phyloP scores from a whole-genome alignment of 1,139 yeast genomes.

The Starmera stellimalicola region DNA sequence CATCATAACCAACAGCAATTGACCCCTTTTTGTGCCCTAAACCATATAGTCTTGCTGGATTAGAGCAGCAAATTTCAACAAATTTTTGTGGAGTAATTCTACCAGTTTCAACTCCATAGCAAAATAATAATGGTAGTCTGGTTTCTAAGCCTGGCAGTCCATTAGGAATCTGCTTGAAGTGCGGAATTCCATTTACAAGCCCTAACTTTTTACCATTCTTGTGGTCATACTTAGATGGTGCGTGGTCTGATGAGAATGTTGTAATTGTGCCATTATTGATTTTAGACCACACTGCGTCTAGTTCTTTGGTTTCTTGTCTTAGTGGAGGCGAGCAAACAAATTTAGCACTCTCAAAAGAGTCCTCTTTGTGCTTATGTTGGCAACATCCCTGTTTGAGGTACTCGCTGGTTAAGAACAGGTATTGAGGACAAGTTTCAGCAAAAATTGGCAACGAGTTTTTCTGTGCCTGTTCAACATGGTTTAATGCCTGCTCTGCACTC shows the following conservation, averaged over 20 bases:
- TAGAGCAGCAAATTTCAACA: constrained; percentile 33
- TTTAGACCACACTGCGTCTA: constrained; percentile 35
- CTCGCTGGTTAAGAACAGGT: constrained; percentile 31
- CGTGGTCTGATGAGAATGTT: constrained; percentile 37
- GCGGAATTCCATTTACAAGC: constrained; percentile 25
- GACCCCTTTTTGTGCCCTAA: constrained; percentile 29
- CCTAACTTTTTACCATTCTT: constrained; percentile 31
- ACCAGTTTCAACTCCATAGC: constrained; percentile 33
- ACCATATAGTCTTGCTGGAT: constrained; percentile 36
- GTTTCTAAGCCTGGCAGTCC: constrained; percentile 40
- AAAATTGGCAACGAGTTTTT: constrained; percentile 29
- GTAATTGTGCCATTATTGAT: constrained; percentile 38
- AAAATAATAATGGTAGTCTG: constrained; percentile 32
- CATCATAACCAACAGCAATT: constrained; percentile 33
- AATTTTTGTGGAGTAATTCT: constrained; percentile 31
- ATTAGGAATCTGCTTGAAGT: constrained; percentile 33
- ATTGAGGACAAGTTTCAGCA: constrained; percentile 44
- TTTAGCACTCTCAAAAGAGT: constrained; percentile 36
- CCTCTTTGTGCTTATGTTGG: constrained; percentile 19
- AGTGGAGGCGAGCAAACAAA: constrained; percentile 40
- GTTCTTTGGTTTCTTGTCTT: constrained; percentile 28
- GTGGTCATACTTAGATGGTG: constrained; percentile 33
- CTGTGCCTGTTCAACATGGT: constrained; percentile 33
- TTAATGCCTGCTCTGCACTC: constrained; percentile 33
- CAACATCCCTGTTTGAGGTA: constrained; percentile 23